Base-by-base conservation (phyloP, 2,329 filamentous ascomycete species). In the Colletotrichum coccodes region DNA sequence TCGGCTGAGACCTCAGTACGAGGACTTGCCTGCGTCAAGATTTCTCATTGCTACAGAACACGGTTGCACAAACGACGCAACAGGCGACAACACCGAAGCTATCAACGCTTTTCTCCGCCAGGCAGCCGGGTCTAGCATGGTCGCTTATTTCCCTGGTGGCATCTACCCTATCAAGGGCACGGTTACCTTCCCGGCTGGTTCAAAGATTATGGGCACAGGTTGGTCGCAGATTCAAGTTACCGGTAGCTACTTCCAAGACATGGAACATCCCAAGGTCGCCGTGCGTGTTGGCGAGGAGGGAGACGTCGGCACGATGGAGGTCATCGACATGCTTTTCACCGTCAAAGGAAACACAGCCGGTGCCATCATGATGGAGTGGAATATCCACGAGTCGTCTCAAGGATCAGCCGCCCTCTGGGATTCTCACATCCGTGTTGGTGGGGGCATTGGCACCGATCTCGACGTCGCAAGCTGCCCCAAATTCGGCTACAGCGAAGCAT, bases 281-380 rank as follows among this genome's bases (percentile, higher is more conserved):
- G 87, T 93, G 73, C 87, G 91, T 74, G 83, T 94, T 52, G 92
- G 92, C 28, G 76, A 86, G 52, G 77, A 81, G 21, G 90, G 90
- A 49, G 86, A 91, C 57, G 80, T 79, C 32, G 91, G 91, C 60
- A 80, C 81, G 12, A 90, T 93, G 40, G 91, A 94, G 78, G 91
- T 94, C 71, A 86, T 84, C 50, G 91, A 94, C 74, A 77, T 93
- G 58, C 84, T 93, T 63, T 89, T 94, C 74, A 85, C 88, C 70
- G 92, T 90, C 49, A 83, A 85, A 72, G 92, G 92, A 1, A 80
- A 89, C 5, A 88, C 88, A n/a, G 87, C 91, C 1, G 92, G 92
- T 62, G 90, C 89, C 6, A 89, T 93, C 68, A 82, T 94, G 71
- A 85, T 94, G 75, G 85, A 94, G 75, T 94, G 91, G 91, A 94